Evolutionary conservation across 1,284 basidiomycete genomes (phyloP), one percentile per base, ranked within the genome.

Genomic region (Cryptococcus hybrid): DNA sequence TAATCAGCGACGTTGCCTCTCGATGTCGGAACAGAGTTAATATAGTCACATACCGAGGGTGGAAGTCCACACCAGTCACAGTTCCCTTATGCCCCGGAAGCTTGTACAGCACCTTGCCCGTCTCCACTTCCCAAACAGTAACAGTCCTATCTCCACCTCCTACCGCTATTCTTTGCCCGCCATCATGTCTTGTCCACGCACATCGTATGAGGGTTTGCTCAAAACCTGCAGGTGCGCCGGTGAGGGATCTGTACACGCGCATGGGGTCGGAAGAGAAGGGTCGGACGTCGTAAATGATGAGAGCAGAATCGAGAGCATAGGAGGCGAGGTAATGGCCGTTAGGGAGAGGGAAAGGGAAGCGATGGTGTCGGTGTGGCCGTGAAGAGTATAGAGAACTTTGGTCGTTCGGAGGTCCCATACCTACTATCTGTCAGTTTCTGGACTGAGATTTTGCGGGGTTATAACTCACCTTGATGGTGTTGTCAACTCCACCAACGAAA

Each of bases 61-160:
- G 90, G 80, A 92, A 92, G 70, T 92, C 92, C 0, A 92, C 90
- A 13, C 87, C 81, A 0, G 89, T 92, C 7, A 95, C 92, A 0
- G 92, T 93, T 11, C 92, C 92, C 77, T 91, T 94, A 76, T 96
- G 92, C 11, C 92, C 92, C 42, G 92, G 92, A 52, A 96, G 82
- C 84, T 95, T 94, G 81, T 94, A 95, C 66, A 88, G 72, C 7
- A 93, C 85, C 66, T 86, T 87, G 11, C 85, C 86, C 63, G 84
- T 90, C 65, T 94, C 90, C 2, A 92, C 90, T 24, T 95, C 92
- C 92, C 92, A 96, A 35, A 97, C 87, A 54, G 89, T 92, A 38
- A 96, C 90, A 0, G 75, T 76, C 54, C 81, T 63, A 65, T 82
- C 81, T 4, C 80, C 80, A 4, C 80, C 80, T 6, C 81, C 81